Base-by-base conservation (phyloP, 805 yeast genomes). In the Cyberlindnera petersonii region DNA sequence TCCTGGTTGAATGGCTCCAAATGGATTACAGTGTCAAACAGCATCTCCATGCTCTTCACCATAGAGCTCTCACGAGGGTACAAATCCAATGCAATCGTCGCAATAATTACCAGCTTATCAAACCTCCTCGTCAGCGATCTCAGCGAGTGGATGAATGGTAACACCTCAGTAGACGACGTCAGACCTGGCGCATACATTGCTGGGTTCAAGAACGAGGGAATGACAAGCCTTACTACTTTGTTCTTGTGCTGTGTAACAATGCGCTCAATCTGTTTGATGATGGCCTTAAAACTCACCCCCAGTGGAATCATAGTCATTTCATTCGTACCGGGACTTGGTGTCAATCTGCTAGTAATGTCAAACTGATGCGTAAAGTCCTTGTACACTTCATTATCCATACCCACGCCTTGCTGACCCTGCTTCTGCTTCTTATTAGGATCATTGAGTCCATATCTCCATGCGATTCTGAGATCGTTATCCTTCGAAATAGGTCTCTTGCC, bases 361-460 rank as follows among this genome's bases (percentile, higher is more conserved):
- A 87, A 85, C 47, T 76, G 82, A 43, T 77, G 67, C 43, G 63
- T 73, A 58, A 77, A 86, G 47, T 78, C 58, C 29, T 79, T 79
- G 49, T 69, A 67, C 2, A 61, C 56, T 5, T 59, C 69, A 27
- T 60, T 60, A 10, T 51, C 60, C 6, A 28, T 29, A 9, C 45
- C 38, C 7, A 37, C 37, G 32, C 43, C 53, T 39, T 32, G 46
- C 27, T 53, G 49, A 33, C 43, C 53, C 39, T 32, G 46, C 27
- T 53, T 48, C 48, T 58, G 37, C 54, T 50, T 40, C 31, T 61
- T 63, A 18, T 37, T 31, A 8, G 40, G 39, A 35, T 66, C 65
- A 18, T 66, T 67, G 38, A 68, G 62, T 0, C 91, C 93, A 55
- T 89, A 89, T 53, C 97, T 74, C 98, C 98, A 89, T 1, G 98